phyloP scores from a whole-genome alignment of 23 red algal species.

The Gracilaria gracilis region DNA sequence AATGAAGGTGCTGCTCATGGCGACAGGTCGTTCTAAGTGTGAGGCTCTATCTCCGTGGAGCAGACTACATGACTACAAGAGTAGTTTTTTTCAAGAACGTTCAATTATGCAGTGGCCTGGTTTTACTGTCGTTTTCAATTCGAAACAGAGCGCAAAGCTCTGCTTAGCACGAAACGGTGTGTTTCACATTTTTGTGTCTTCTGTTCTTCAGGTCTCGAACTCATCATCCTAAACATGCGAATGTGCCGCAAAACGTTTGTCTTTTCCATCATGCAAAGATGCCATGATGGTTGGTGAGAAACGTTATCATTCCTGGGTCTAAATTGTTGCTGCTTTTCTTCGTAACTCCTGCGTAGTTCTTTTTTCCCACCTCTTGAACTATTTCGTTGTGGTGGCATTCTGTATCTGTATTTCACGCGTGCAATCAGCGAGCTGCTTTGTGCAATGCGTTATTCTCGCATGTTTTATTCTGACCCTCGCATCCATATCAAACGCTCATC shows the following conservation, averaged over 20 bases:
- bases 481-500: conserved; percentile 8
- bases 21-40: no score
- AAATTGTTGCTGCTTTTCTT: background rate
- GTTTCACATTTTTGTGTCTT: background rate
- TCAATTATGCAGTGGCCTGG: background rate
- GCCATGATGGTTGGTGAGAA: background rate
- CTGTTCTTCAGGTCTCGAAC: background rate
- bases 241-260: background rate
- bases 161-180: background rate
- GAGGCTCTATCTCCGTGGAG: no score
- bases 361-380: background rate
- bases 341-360: background rate
- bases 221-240: background rate
- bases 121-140: conserved; percentile 4
- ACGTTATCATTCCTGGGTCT: background rate
- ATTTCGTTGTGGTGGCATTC: background rate
- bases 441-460: background rate
- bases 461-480: background rate
- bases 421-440: background rate
- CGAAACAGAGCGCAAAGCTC: background rate
- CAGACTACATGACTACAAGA: background rate
- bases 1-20: no score
- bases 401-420: background rate
- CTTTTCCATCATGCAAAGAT: background rate
- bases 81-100: background rate